Base-by-base conservation (phyloP, 495 filamentous ascomycete genomes). In the Hypoxylon perforatum region DNA sequence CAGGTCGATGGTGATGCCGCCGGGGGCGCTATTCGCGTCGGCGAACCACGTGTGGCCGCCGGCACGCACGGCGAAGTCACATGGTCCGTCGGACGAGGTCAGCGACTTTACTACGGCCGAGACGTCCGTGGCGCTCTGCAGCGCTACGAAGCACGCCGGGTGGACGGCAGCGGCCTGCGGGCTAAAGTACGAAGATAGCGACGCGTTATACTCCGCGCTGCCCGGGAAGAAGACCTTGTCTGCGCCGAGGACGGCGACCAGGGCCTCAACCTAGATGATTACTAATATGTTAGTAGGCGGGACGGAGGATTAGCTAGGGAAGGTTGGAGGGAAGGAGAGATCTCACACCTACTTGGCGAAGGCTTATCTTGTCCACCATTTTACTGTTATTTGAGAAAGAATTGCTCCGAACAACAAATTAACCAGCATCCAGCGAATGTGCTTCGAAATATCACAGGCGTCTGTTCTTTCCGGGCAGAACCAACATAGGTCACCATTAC, bases 31-130 rank as follows among this genome's bases (percentile, higher is more conserved):
- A 21, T 59, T 57, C 57, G 73, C 74, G 14, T 72, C 70, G 1
- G 58, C 70, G 48, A 74, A 75, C 0, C 70, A 73, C 59, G 67
- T 70, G 68, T 82, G 80, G 0, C 81, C 81, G 49, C 80, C 80
- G 46, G 77, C 77, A 44, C 77, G 73, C 14, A 77, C 72, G 8
- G 81, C 81, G 57, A 83, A 82, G 1, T 70, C 70, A 1, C 15
- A 42, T 8, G 39, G 14, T 6, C 39, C 15, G 39, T 42, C 14
- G 14, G 39, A 42, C 15, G 39, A 42, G 39, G 39, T 42, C 15
- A n/a, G 39, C 39, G 15, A 42, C 14, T 42, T 42, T 6, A 42
- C 39, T 4, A 42, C 39, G 14, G 10, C 39, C 14, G 39, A 42
- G 39, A 42, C 39, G 39, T n/a, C 39, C 7, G 39, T n/a, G 39